A percentile compares a stretch with the other conserved stretches of the same genome.
Conservation (phyloP, 108 stramenopile genomes). For the Fragilariopsis cylindrus region DNA sequence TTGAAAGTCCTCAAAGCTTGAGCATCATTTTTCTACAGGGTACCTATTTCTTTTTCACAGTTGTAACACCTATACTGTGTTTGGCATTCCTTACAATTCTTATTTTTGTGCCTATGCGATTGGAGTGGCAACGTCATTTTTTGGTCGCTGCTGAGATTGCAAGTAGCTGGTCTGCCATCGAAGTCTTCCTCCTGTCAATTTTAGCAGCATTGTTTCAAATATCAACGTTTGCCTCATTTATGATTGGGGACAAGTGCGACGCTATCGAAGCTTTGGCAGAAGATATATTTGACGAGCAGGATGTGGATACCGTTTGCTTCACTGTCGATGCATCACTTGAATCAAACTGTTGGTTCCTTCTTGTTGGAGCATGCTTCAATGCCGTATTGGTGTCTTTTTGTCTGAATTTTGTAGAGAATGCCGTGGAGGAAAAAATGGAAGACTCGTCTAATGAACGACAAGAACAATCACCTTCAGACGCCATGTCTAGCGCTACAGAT, state of each 20-base stretch:
- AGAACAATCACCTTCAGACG: background rate
- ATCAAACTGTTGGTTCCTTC: conserved; percentile 52
- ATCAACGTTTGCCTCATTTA: conserved; percentile 79
- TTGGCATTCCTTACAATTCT: conserved; percentile 57
- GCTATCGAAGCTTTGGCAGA: conserved; percentile 55
- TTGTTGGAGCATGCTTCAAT: conserved; percentile 66
- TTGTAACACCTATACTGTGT: conserved; percentile 80
- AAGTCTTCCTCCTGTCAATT: conserved; percentile 85
- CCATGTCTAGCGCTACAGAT: background rate
- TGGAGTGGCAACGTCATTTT: conserved; percentile 46
- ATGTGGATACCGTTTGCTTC: conserved; percentile 70
- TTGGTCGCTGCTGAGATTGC: conserved; percentile 76
- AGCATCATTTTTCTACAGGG: conserved; percentile 69
- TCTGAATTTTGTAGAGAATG: conserved; percentile 63
- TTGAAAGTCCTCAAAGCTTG: conserved; percentile 51
- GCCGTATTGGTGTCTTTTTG: conserved; percentile 55
- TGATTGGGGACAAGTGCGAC: conserved; percentile 83
- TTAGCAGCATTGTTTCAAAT: conserved; percentile 80
- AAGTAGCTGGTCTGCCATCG: conserved; percentile 90
- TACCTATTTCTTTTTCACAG: conserved; percentile 84
- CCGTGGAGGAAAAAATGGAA: conserved; percentile 57
- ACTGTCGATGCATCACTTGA: conserved; percentile 69
- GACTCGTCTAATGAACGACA: background rate
- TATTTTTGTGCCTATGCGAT: conserved; percentile 67
- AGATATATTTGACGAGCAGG: conserved; percentile 35